Evolutionary conservation across 148 eudicot species (phyloP).

Genomic region (Rhododendron griersonianum): DNA sequence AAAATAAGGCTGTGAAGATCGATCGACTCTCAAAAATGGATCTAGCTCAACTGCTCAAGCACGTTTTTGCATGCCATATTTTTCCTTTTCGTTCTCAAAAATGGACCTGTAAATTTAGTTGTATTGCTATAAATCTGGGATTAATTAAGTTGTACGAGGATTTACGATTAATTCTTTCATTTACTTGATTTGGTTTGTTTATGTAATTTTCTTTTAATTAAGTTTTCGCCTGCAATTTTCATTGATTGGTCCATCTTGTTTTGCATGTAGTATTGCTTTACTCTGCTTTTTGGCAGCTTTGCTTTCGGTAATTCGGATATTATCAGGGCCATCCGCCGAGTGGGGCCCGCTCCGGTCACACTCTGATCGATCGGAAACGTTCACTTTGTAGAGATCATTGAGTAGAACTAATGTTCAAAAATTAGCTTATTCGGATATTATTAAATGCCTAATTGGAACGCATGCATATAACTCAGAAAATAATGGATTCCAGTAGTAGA

Average conservation of each 20-base stretch:
- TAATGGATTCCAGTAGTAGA: too few species aligned
- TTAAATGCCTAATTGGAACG: too few species aligned
- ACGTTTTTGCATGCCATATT: background rate
- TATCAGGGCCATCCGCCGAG: too few species aligned
- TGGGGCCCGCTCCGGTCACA: too few species aligned
- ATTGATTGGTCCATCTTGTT: background rate
- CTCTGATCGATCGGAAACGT: too few species aligned
- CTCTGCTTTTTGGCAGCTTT: background rate
- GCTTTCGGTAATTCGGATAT: background rate
- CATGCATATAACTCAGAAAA: too few species aligned
- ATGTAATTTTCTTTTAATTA: background rate
- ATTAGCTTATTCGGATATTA: too few species aligned
- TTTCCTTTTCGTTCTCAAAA: background rate
- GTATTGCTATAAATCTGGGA: background rate
- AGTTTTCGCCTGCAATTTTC: background rate
- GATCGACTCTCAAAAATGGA: too few species aligned
- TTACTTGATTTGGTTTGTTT: background rate
- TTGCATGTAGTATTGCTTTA: background rate
- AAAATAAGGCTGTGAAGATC: background rate
- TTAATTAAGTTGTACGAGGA: background rate
- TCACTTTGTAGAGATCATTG: too few species aligned
- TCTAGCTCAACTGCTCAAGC: background rate
- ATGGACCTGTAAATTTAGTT: background rate
- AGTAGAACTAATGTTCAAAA: too few species aligned
- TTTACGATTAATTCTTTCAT: background rate